Evolutionary conservation across 2,329 filamentous ascomycete genomes (phyloP).

Genomic region (Zymoseptoria tritici): DNA sequence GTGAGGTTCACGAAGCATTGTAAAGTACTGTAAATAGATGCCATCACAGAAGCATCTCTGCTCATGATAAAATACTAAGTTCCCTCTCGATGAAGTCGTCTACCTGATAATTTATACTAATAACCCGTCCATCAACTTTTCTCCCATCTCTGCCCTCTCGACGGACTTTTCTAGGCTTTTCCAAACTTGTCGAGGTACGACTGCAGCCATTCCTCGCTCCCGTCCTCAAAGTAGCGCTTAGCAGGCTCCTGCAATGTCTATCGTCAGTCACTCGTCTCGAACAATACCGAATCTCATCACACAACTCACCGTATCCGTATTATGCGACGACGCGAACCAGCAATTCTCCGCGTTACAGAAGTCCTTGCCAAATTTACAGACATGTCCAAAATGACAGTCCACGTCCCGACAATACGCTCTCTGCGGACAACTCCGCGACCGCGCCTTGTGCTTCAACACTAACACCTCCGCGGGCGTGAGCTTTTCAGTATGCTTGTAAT

Average conservation of each 20-base stretch:
- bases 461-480: conserved; percentile 32
- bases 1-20: no score
- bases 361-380: conserved; percentile 31
- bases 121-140: no score
- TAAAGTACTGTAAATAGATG: no score
- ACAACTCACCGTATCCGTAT: conserved; percentile 31
- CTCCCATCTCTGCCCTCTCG: no score
- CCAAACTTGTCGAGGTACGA: conserved; percentile 17
- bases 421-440: conserved; percentile 34
- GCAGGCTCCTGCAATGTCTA: conserved; percentile 17
- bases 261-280: not conserved
- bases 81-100: no score
- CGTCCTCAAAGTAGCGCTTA: conserved; percentile 24
- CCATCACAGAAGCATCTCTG: no score
- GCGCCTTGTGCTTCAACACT: conserved; percentile 37
- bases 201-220: conserved; percentile 23
- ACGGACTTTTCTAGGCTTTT: not conserved
- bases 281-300: not conserved
- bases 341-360: conserved; percentile 34
- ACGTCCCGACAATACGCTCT: conserved; percentile 33
- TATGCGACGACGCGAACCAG: conserved; percentile 6
- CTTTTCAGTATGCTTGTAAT: conserved; percentile 36
- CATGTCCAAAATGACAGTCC: conserved; percentile 38
- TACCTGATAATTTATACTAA: no score
- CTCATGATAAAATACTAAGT: no score